These are phyloP conservation scores for Fusarium euwallaceae DNA, from an alignment of 2,329 filamentous ascomycete genomes.

Conservation along the genomic window DNA sequence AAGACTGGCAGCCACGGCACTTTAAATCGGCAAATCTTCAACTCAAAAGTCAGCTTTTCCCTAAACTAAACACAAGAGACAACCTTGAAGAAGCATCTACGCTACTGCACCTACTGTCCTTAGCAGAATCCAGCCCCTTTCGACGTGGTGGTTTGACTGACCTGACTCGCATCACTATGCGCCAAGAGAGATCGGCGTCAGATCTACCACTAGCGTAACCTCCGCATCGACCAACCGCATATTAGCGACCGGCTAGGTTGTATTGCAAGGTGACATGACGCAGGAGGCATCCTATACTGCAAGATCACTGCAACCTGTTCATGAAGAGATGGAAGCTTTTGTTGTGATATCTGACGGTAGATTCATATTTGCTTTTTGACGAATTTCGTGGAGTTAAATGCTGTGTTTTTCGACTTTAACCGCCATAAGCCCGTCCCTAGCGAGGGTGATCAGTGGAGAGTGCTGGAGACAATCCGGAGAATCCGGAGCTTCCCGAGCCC, in stretches of 20 bases:
- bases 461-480: background rate
- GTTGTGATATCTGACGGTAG: background rate
- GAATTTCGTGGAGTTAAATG: background rate
- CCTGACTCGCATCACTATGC: background rate
- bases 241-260: conserved; percentile 4
- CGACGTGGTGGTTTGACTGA: conserved; percentile 2
- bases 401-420: background rate
- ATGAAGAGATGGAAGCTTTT: background rate
- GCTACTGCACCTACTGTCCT: background rate
- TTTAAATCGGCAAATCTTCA: background rate
- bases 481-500: background rate
- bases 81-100: background rate
- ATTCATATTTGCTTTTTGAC: background rate
- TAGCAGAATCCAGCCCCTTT: background rate
- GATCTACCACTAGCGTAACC: conserved; percentile 2
- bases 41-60: background rate
- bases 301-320: background rate
- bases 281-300: background rate
- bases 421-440: background rate
- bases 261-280: background rate
- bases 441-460: conserved; percentile 3
- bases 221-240: conserved; percentile 7
- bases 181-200: conserved; percentile 4
- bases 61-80: background rate
- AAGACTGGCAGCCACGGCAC: background rate